Conservation (phyloP, 2,329 filamentous ascomycete species). For the Penicillium crustosum region DNA sequence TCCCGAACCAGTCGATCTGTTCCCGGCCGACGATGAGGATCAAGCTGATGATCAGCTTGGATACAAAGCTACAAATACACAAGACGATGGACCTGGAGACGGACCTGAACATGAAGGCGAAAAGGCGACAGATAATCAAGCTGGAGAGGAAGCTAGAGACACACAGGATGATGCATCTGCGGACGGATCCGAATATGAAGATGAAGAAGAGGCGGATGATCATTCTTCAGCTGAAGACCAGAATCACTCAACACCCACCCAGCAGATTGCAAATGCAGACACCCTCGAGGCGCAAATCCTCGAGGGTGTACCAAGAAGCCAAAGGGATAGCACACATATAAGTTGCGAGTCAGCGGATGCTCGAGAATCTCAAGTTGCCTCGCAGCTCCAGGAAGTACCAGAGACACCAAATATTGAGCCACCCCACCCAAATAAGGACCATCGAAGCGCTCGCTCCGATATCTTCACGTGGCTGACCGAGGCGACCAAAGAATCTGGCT, state of each 20-base stretch:
- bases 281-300: neutral
- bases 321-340: neutral
- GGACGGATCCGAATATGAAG: neutral
- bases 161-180: neutral
- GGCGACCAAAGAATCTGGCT: slow-evolving; percentile 3
- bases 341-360: neutral
- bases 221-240: neutral
- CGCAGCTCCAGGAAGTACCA: neutral
- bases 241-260: neutral
- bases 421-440: neutral
- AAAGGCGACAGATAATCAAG: too few relatives aligned
- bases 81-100: neutral
- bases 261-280: neutral
- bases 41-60: neutral
- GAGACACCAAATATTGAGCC: neutral
- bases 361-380: neutral
- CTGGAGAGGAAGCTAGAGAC: neutral
- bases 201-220: neutral
- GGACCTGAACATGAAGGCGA: neutral
- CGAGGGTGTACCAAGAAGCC: neutral
- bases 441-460: neutral
- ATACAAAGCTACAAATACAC: neutral
- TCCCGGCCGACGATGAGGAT: neutral
- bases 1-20: neutral
- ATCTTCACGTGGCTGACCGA: slow-evolving; percentile 7